Evolutionary conservation across 2,329 filamentous ascomycete species (phyloP).

Genomic region (Venturia oleaginea): DNA sequence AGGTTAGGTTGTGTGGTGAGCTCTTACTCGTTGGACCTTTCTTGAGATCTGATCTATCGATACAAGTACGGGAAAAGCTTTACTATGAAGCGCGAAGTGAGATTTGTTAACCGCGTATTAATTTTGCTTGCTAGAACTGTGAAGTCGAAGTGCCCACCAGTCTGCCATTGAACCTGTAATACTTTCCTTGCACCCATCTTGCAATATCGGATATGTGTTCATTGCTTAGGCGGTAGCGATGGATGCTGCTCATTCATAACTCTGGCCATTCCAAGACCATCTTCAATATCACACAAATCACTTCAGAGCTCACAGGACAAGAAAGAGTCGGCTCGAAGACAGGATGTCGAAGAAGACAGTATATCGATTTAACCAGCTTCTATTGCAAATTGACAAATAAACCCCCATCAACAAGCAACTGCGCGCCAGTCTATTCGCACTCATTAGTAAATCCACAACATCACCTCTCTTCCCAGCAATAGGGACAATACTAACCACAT

Average conservation of each 20-base stretch:
- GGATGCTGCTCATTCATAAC: not conserved
- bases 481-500: conserved; percentile 44
- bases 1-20: too few relatives aligned
- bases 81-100: too few relatives aligned
- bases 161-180: too few relatives aligned
- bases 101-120: too few relatives aligned
- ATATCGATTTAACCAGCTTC: not conserved
- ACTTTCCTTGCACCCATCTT: too few relatives aligned
- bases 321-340: not conserved
- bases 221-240: not conserved
- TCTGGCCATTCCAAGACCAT: not conserved
- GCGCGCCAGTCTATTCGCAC: conserved; percentile 54
- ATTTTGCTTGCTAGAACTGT: too few relatives aligned
- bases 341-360: not conserved
- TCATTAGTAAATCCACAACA: not conserved
- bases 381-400: conserved; percentile 83
- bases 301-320: not conserved
- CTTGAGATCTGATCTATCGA: not conserved
- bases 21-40: too few relatives aligned
- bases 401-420: conserved; percentile 79
- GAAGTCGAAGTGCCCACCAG: too few relatives aligned
- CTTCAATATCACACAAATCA: not conserved
- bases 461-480: not conserved
- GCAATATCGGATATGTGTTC: too few relatives aligned
- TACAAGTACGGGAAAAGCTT: not conserved